Percentiles rank a stretch among this genome's conserved stretches.
Evolutionary conservation across 2,329 filamentous ascomycete genomes (phyloP).

Genomic region (Fusarium sp.): DNA sequence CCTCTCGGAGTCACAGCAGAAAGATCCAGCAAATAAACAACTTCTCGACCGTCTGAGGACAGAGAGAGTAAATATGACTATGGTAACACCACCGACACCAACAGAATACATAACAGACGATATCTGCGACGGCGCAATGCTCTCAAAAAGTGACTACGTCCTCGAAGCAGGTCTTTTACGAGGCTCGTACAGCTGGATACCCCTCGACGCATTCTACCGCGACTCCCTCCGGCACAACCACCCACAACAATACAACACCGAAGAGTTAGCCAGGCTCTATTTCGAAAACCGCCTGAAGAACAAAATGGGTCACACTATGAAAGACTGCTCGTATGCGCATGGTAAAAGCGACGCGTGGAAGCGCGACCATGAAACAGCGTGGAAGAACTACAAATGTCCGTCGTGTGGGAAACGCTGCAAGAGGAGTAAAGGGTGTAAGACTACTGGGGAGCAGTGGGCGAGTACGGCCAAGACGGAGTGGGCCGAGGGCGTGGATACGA

Average conservation of each 20-base stretch:
- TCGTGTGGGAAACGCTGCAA: conserved; percentile 8
- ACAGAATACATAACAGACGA: not conserved
- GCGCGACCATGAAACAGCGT: not conserved
- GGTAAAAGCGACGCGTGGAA: conserved; percentile 12
- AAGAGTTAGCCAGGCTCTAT: not conserved
- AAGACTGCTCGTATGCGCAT: not conserved
- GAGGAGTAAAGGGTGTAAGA: not conserved
- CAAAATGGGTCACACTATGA: conserved; percentile 2
- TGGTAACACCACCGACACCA: fast-evolving
- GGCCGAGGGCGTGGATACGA: not conserved
- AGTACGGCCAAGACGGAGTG: not conserved
- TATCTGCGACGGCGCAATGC: conserved; percentile 5
- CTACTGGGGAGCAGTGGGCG: conserved; percentile 8
- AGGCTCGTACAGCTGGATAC: not conserved
- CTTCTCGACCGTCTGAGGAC: not conserved
- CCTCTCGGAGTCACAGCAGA: not conserved
- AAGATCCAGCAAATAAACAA: not conserved
- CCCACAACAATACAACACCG: not conserved
- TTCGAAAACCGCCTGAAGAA: not conserved
- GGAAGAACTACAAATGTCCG: conserved; percentile 1
- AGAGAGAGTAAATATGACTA: not conserved
- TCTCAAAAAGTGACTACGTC: conserved; percentile 5
- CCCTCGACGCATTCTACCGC: not conserved
- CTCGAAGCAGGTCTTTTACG: not conserved
- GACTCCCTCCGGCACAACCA: conserved; percentile 11